Evolutionary conservation across 1,284 basidiomycete species (phyloP).

Genomic region (Leccinum griseonigrum): DNA sequence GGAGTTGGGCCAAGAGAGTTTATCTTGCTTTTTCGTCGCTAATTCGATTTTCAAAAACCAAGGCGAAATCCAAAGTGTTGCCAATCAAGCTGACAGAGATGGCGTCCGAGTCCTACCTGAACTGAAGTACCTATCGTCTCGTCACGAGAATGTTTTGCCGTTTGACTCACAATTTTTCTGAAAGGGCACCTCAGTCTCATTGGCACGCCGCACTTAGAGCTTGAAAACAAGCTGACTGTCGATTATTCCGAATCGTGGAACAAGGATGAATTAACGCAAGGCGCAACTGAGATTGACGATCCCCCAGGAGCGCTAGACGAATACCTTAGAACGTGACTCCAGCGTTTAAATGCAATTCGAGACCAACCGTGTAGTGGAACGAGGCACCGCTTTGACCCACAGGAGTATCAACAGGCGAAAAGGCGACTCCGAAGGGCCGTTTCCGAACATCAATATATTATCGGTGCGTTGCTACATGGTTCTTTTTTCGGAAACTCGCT

Average conservation of each 20-base stretch:
- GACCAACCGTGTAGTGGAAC: neutral
- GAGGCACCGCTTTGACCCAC: slow-evolving; percentile 51
- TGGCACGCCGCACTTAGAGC: neutral
- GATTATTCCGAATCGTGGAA: slow-evolving; percentile 1
- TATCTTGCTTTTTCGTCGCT: slow-evolving; percentile 11
- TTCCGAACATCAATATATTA: slow-evolving; percentile 67
- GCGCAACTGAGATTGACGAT: neutral
- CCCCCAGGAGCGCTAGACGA: neutral
- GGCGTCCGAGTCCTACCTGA: slow-evolving; percentile 1
- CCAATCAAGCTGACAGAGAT: neutral
- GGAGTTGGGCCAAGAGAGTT: slow-evolving; percentile 15
- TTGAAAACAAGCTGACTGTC: neutral
- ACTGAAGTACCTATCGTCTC: slow-evolving; percentile 3
- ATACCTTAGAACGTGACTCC: neutral
- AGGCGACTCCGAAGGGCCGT: slow-evolving; percentile 81
- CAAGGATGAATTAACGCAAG: neutral
- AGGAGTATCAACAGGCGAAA: slow-evolving; percentile 81
- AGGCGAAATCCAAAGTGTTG: neutral
- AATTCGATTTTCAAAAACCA: neutral
- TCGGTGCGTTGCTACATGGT: slow-evolving; percentile 43
- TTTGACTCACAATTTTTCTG: slow-evolving; percentile 7
- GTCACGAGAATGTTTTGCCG: neutral
- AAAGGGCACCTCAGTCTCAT: neutral
- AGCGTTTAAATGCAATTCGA: neutral
- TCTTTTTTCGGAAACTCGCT: neutral